Conservation (phyloP, 2,329 filamentous ascomycete genomes). For the Talaromyces sp. region DNA sequence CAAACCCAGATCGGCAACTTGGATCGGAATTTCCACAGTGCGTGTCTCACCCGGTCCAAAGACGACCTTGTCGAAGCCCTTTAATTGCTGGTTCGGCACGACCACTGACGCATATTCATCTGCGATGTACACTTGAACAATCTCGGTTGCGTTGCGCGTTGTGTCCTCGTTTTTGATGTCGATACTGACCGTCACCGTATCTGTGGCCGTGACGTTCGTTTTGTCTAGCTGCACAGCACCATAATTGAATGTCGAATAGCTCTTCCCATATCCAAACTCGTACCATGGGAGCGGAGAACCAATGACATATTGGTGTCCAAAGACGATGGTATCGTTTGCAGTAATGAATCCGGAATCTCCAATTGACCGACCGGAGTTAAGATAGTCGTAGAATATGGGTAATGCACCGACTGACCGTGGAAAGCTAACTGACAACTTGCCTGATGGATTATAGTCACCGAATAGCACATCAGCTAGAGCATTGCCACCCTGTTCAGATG, state of each 20-base stretch:
- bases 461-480: constrained; percentile 62
- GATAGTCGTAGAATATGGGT: constrained; percentile 66
- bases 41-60: constrained; percentile 56
- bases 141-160: constrained; percentile 55
- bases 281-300: constrained; percentile 56
- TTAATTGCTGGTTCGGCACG: constrained; percentile 59
- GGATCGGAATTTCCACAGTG: constrained; percentile 46
- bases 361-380: constrained; percentile 57
- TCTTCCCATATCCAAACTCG: constrained; percentile 61
- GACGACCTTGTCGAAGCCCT: constrained; percentile 61
- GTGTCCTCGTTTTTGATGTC: constrained; percentile 55
- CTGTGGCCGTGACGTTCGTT: constrained; percentile 45
- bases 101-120: constrained; percentile 58
- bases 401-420: constrained; percentile 61
- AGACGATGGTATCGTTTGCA: constrained; percentile 55
- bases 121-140: constrained; percentile 63
- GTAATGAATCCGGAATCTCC: constrained; percentile 48
- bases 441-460: constrained; percentile 59
- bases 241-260: constrained; percentile 60
- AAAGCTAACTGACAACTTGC: constrained; percentile 61
- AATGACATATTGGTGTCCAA: constrained; percentile 61
- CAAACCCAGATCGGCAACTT: constrained; percentile 47
- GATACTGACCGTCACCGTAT: constrained; percentile 54
- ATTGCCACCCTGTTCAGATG: constrained; percentile 61
- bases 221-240: constrained; percentile 21